phyloP scores from a whole-genome alignment of 768 basidiomycete genomes.

The Tricholoma sp. region DNA sequence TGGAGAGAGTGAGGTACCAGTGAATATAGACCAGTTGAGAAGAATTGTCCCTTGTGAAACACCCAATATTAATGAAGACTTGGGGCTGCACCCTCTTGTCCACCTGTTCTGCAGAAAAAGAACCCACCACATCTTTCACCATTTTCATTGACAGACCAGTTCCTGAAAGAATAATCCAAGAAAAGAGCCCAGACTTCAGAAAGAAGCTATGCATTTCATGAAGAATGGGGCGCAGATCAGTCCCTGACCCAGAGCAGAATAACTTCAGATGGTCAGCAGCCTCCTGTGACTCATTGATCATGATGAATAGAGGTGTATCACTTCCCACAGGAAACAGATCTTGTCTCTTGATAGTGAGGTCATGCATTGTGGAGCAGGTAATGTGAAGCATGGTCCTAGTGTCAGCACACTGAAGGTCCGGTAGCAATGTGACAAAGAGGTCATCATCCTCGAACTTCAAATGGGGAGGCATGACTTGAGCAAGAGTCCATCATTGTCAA shows the following conservation, averaged over 20 bases:
- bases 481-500: slow-evolving; percentile 7
- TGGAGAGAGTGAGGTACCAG: slow-evolving; percentile 7
- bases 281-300: slow-evolving; percentile 10
- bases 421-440: neutral
- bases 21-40: slow-evolving; percentile 1
- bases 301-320: neutral
- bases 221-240: slow-evolving; percentile 6
- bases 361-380: neutral
- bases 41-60: slow-evolving; percentile 1
- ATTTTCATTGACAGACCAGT: slow-evolving; percentile 10
- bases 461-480: neutral
- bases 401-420: too few species aligned
- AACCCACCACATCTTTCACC: slow-evolving; percentile 3
- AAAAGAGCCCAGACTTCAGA: slow-evolving; percentile 1
- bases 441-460: neutral
- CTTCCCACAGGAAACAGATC: neutral
- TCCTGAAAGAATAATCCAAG: slow-evolving; percentile 8
- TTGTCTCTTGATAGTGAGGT: neutral
- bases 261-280: slow-evolving; percentile 7
- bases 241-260: slow-evolving; percentile 8
- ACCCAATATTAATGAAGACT: slow-evolving; percentile 9
- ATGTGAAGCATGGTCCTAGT: neutral
- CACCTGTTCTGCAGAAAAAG: slow-evolving; percentile 3
- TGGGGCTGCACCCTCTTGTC: neutral
- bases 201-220: slow-evolving; percentile 8